Evolutionary conservation across 2,329 filamentous ascomycete species (phyloP), one percentile per base, ranked within the genome.

Genomic region (Xenoacremonium recifei): DNA sequence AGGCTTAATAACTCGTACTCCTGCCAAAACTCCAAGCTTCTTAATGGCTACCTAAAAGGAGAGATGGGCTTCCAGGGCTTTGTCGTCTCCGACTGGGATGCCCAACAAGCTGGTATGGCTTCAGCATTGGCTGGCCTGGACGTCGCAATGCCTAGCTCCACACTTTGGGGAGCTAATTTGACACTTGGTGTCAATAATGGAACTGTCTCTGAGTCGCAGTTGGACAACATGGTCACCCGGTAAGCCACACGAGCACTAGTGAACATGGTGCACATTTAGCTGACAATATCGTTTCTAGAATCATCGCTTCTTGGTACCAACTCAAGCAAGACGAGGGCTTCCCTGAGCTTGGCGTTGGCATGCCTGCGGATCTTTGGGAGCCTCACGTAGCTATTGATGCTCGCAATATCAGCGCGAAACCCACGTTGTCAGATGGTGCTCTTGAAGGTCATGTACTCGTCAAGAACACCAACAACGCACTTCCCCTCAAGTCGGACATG

Each of bases 271-370:
- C 95, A 51, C 82, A 86, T 6, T 77, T 92, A 15, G 66, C 96
- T 19, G 87, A 96, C 55, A 92, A 97, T 59, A 27, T 13, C 9
- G 23, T 27, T 9, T 88, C 23, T 27, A 27, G 87, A 49, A 86
- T 77, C 52, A 72, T 77, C 70, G 68, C 72, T 6, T 68, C 71
- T 4, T 78, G 75, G 62, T 77, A 66, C 55, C 65, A 66, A 40
- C 67, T 78, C 23, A 67, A 67, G 10, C 75, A 79, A 44, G 70
- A 76, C 44, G 58, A 68, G 20, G 62, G 67, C 37, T 74, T 68
- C 52, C 77, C 71, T 4, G 52, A 58, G 67, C 63, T 30, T 79
- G 75, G 61, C 61, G 72, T 15, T 15, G 29, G 29, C n/a, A 31
- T 31, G 29, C 29, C 29, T 9, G 7, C 7, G 6, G 6, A 6